Percentiles rank a stretch among this genome's conserved stretches.
These are phyloP conservation scores for Linnemannia hyalina DNA, from an alignment of 192 early-diverging fungal species.

Conservation along the genomic window DNA sequence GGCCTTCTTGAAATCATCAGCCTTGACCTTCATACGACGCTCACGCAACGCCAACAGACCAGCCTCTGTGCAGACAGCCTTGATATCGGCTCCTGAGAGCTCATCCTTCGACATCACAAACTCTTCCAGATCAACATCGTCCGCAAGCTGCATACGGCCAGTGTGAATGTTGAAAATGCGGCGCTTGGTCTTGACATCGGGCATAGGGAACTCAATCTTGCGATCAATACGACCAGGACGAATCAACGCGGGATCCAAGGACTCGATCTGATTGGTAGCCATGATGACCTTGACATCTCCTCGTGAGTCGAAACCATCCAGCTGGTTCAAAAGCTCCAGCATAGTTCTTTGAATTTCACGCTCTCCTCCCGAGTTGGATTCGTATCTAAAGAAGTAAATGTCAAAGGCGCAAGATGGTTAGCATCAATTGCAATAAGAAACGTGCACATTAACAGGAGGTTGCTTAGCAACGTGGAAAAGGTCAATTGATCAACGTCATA, in stretches of 20 bases:
- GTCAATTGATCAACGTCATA: not conserved
- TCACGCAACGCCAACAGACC: conserved; percentile 97
- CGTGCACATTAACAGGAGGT: not conserved
- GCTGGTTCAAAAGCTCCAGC: conserved; percentile 97
- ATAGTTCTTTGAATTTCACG: conserved; percentile 98
- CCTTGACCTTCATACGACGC: conserved; percentile 98
- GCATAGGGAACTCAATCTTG: conserved; percentile 99
- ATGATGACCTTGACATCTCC: conserved; percentile 99
- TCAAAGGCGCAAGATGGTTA: not conserved
- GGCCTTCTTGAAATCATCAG: conserved; percentile 97
- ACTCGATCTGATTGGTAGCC: conserved; percentile 98
- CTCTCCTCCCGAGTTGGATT: conserved; percentile 95
- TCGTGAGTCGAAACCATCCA: conserved; percentile 97
- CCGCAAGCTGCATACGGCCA: conserved; percentile 92
- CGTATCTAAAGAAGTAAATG: conserved; percentile 71
- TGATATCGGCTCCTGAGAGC: conserved; percentile 98
- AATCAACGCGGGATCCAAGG: conserved; percentile 97
- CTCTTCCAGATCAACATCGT: conserved; percentile 98
- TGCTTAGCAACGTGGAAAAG: not conserved
- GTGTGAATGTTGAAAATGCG: conserved; percentile 98
- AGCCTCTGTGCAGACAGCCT: conserved; percentile 99
- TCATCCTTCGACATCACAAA: conserved; percentile 99
- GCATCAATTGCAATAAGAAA: not conserved
- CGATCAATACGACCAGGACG: conserved; percentile 98
- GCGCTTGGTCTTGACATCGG: conserved; percentile 97